Conservation (phyloP, 495 filamentous ascomycete species). For the Cairneyella variabilis region DNA sequence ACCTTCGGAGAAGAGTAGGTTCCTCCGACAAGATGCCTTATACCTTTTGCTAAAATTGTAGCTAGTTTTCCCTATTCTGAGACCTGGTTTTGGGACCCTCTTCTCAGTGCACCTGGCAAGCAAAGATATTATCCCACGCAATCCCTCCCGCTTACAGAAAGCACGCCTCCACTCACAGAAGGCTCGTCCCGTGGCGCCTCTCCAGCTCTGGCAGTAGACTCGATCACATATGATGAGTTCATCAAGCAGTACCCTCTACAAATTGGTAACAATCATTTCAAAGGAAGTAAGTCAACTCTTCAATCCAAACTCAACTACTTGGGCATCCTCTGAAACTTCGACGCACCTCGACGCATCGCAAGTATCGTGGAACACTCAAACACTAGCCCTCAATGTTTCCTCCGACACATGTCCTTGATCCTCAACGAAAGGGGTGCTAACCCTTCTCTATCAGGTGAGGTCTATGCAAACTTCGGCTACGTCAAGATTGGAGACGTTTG, state of each 20-base stretch:
- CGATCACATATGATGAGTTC: slow-evolving; percentile 9
- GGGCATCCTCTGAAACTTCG: too few species aligned
- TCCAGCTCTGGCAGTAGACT: neutral
- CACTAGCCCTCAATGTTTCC: too few species aligned
- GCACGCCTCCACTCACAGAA: too few species aligned
- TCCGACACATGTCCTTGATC: too few species aligned
- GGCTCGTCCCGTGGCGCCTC: neutral
- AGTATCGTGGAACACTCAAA: too few species aligned
- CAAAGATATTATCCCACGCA: too few species aligned
- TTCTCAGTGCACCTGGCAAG: neutral
- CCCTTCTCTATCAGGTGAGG: too few species aligned
- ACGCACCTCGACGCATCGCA: too few species aligned
- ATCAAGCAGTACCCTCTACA: neutral
- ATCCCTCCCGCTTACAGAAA: neutral
- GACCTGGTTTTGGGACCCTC: slow-evolving; percentile 17
- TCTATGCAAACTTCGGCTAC: slow-evolving; percentile 23
- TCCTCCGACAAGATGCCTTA: neutral
- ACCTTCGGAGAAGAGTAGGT: slow-evolving; percentile 9
- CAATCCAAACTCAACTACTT: too few species aligned
- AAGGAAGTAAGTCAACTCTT: too few species aligned
- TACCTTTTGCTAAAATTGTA: neutral
- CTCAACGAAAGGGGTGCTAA: too few species aligned
- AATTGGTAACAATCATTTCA: slow-evolving; percentile 13
- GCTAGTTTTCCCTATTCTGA: slow-evolving; percentile 7
- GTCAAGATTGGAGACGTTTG: slow-evolving; percentile 14